Evolutionary conservation across 2,329 filamentous ascomycete species (phyloP).

Genomic region (Rhynchosporium graminicola): DNA sequence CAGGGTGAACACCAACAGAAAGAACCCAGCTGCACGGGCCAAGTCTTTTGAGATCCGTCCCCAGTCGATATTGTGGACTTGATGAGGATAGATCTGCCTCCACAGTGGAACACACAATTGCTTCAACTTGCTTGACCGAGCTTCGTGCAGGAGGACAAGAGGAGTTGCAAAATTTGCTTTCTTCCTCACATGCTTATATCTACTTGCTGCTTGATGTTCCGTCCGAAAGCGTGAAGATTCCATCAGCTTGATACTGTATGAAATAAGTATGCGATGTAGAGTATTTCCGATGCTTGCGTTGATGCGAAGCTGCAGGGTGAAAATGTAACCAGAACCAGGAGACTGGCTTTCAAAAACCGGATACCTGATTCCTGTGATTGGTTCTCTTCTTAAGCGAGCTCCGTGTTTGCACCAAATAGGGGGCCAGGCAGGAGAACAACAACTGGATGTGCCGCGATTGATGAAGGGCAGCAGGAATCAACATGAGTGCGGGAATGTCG

Average conservation of each 20-base stretch:
- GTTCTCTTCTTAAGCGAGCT: neutral
- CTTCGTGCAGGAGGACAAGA: too few species aligned
- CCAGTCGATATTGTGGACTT: conserved; percentile 1
- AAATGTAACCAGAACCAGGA: neutral
- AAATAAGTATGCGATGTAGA: too few species aligned
- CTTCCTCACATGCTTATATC: too few species aligned
- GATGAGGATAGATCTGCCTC: neutral
- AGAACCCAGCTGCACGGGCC: neutral
- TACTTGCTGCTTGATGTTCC: too few species aligned
- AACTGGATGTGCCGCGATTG: neutral
- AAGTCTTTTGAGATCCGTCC: conserved; percentile 2
- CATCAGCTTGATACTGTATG: too few species aligned
- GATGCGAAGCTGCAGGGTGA: too few species aligned
- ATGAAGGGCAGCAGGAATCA: neutral
- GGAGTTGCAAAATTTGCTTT: too few species aligned
- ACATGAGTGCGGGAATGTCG: neutral
- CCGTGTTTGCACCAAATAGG: neutral
- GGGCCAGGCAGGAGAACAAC: neutral
- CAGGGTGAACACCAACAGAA: neutral
- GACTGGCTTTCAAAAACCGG: neutral
- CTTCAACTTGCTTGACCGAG: too few species aligned
- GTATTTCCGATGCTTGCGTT: too few species aligned
- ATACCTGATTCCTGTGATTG: neutral
- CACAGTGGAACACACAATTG: too few species aligned
- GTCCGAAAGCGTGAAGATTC: too few species aligned